Percentiles rank a stretch among this genome's conserved stretches.
phyloP scores from a whole-genome alignment of 2,329 filamentous ascomycete species.

The Fusarium temperatum region DNA sequence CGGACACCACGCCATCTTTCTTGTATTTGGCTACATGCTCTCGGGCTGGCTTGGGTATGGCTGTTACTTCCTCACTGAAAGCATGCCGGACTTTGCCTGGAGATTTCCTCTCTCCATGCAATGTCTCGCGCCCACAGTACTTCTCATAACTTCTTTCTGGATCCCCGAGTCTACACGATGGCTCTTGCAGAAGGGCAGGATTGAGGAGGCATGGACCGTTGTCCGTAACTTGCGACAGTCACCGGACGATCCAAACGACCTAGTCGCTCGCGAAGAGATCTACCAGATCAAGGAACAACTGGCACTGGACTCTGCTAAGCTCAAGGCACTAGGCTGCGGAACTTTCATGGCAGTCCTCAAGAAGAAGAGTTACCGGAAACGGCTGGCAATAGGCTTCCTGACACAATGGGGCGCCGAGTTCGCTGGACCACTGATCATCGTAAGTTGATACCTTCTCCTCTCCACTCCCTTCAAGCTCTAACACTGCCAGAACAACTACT shows the following conservation, averaged over 20 bases:
- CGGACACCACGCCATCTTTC: constrained; percentile 57
- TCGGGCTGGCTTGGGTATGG: constrained; percentile 51
- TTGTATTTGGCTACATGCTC: constrained; percentile 56
- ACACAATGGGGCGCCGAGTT: constrained; percentile 64
- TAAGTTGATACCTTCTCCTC: constrained; percentile 37
- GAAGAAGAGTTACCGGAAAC: constrained; percentile 59
- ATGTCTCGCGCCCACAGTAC: constrained; percentile 48
- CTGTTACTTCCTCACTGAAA: constrained; percentile 36
- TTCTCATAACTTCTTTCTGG: constrained; percentile 47
- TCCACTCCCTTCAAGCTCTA: accelerated
- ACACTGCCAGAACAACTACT: constrained; percentile 51
- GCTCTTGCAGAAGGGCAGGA: constrained; percentile 56
- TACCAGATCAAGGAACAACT: constrained; percentile 58
- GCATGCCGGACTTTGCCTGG: constrained; percentile 48
- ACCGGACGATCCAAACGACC: constrained; percentile 47
- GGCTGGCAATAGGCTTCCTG: constrained; percentile 61
- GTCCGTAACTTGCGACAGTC: constrained; percentile 47
- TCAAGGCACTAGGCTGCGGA: constrained; percentile 49
- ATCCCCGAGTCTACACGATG: constrained; percentile 57
- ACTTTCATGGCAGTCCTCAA: constrained; percentile 55
- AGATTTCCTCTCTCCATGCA: constrained; percentile 55
- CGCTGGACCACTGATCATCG: constrained; percentile 59
- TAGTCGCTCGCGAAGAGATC: constrained; percentile 56
- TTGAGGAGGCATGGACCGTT: constrained; percentile 56
- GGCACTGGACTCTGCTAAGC: constrained; percentile 51